Evolutionary conservation across 2,329 filamentous ascomycete genomes (phyloP), one percentile per base, ranked within the genome.

Genomic region (Fusarium sp.): DNA sequence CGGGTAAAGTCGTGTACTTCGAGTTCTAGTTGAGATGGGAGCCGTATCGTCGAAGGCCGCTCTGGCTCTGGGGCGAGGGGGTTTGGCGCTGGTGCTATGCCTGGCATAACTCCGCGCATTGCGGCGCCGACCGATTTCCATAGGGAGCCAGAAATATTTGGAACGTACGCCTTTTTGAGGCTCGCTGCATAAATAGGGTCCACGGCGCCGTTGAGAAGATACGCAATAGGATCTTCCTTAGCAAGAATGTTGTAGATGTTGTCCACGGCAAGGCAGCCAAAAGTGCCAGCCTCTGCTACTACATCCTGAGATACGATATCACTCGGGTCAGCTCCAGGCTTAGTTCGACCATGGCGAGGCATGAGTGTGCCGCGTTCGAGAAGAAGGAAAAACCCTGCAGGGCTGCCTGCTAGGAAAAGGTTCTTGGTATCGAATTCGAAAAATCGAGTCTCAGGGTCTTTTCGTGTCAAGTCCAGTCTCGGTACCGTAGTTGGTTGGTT

Each of bases 381-480:
- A 3, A 98, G 85, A 2, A 99, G 82, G 78, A 99, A 99, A 82
- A 99, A 97, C 0, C 92, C 95, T 1, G 92, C 93, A 0, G 96
- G 96, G 63, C 94, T 97, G 52, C 96, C 96, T 51, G 92, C 92
- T 34, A 97, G 87, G 80, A 98, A 98, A 1, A 98, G 84, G 67
- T 95, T 95, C 51, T 88, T 93, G 0, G 94, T 97, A 77, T 98
- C 90, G 76, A 99, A 99, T 70, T 98, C 93, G 75, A 99, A 97
- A 65, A 90, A 86, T 6, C 87, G 85, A 63, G 78, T 87, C 45
- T 84, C 81, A 1, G 82, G 77, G 36, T 82, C 76, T 8, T 78
- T 76, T 3, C 70, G 76, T 43, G 77, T 72, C 9, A 85, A 73
- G 54, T 88, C 80, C 8, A 88, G 67, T 28, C 76, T 79, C 0